Conservation (phyloP, 176 grass and related monocot species). For the Zoysia pacifica region DNA sequence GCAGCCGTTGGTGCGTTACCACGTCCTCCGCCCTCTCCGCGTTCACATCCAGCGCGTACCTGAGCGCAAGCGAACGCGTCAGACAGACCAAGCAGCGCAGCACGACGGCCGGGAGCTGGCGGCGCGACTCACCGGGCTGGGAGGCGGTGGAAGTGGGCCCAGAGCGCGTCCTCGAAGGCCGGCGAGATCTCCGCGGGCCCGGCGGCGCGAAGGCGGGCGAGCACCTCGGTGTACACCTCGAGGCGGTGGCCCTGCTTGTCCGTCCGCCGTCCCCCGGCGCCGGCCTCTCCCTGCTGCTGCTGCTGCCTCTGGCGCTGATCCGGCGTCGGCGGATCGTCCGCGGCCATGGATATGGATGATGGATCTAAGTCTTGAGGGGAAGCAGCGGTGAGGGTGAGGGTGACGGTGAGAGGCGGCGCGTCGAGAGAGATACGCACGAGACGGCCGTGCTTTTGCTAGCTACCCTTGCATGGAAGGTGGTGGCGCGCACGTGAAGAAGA, state of each 20-base stretch:
- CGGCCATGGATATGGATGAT: constrained; percentile 40
- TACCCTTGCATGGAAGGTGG: constrained; percentile 46
- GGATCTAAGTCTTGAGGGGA: not conserved
- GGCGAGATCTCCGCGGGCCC: constrained; percentile 35
- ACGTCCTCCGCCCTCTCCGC: constrained; percentile 74
- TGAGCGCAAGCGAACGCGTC: constrained; percentile 8
- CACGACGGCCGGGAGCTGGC: not conserved
- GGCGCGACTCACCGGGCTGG: constrained; percentile 54
- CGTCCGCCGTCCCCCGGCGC: constrained; percentile 11
- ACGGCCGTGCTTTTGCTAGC: constrained; percentile 16
- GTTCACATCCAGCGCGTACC: constrained; percentile 74
- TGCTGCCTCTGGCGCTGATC: constrained; percentile 12
- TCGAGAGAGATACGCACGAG: constrained; percentile 1
- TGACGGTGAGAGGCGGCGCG: not conserved
- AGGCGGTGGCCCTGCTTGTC: constrained; percentile 52
- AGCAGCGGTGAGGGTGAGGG: not conserved
- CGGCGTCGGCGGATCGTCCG: constrained; percentile 31
- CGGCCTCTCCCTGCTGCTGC: constrained; percentile 21
- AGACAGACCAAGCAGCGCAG: not conserved
- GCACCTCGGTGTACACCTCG: constrained; percentile 73
- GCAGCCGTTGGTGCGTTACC: constrained; percentile 63
- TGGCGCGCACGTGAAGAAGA: constrained; percentile 45
- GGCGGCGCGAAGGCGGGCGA: constrained; percentile 36
- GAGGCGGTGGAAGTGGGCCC: constrained; percentile 86
- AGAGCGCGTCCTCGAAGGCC: constrained; percentile 66